A percentile compares a stretch with the other conserved stretches of the same genome.
Evolutionary conservation across 345 rosid genomes (phyloP).

Genomic region (Carallia pectinifolia): DNA sequence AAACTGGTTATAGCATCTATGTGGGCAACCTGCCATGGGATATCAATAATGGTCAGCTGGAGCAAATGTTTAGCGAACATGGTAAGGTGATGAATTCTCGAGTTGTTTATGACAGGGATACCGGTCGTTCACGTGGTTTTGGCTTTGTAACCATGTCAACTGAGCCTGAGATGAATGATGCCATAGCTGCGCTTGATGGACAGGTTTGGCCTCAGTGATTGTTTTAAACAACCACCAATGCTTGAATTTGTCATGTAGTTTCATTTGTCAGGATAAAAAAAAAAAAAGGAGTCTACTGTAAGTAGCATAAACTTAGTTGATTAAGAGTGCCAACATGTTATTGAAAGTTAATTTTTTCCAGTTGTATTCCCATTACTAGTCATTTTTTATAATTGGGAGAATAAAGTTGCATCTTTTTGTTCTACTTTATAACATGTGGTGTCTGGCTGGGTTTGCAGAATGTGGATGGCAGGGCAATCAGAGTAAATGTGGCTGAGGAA

Average conservation of each 20-base stretch:
- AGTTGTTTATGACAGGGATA: slow-evolving; percentile 78
- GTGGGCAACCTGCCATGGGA: slow-evolving; percentile 93
- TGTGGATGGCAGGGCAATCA: slow-evolving; percentile 81
- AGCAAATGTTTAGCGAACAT: slow-evolving; percentile 80
- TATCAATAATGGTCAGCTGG: slow-evolving; percentile 67
- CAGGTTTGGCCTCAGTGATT: slow-evolving; percentile 42
- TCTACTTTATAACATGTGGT: slow-evolving; percentile 1
- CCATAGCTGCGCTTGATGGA: slow-evolving; percentile 92
- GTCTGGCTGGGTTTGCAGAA: slow-evolving; percentile 40
- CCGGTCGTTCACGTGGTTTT: slow-evolving; percentile 94
- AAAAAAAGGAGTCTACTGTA: too few relatives aligned
- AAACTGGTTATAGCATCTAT: slow-evolving; percentile 54
- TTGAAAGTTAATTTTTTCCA: too few relatives aligned
- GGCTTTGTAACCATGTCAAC: slow-evolving; percentile 85
- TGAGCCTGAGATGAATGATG: slow-evolving; percentile 76
- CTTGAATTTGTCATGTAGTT: too few relatives aligned
- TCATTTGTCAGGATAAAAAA: too few relatives aligned
- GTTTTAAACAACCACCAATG: too few relatives aligned
- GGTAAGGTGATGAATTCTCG: slow-evolving; percentile 83
- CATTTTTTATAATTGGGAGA: background rate
- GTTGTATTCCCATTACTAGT: too few relatives aligned
- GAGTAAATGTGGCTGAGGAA: slow-evolving; percentile 84
- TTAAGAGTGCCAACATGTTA: too few relatives aligned
- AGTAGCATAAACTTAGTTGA: too few relatives aligned
- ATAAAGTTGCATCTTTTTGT: background rate